Evolutionary conservation across 441 rosid genomes (phyloP).

Genomic region (Jatropha multifida): DNA sequence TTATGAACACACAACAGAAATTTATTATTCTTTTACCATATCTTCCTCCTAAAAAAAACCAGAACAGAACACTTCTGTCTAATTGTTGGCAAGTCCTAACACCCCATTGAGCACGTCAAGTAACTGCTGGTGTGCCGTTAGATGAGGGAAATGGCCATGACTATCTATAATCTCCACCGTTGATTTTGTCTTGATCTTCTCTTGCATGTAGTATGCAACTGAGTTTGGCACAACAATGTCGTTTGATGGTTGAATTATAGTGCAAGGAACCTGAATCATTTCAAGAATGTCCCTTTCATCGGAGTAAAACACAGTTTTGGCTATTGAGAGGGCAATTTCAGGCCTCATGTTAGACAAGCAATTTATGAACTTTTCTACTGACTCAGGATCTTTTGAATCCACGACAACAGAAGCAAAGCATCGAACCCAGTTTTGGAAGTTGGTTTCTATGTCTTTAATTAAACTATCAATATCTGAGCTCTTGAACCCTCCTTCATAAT

Average conservation of each 20-base stretch:
- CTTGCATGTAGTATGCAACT: constrained; percentile 63
- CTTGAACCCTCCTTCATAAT: constrained; percentile 66
- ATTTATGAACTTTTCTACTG: constrained; percentile 29
- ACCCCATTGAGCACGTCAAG: constrained; percentile 37
- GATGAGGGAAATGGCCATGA: constrained; percentile 68
- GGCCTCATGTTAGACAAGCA: constrained; percentile 53
- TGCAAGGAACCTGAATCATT: constrained; percentile 58
- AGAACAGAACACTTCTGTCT: too few species aligned
- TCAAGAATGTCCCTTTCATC: constrained; percentile 61
- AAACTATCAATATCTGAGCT: constrained; percentile 40
- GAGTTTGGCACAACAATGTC: constrained; percentile 63
- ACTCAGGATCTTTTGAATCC: constrained; percentile 44
- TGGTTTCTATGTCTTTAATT: constrained; percentile 43
- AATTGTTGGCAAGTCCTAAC: constrained; percentile 20
- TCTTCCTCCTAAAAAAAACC: neutral
- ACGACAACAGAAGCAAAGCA: constrained; percentile 44
- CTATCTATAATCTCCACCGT: constrained; percentile 52
- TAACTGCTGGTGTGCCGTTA: constrained; percentile 54
- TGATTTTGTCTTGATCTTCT: constrained; percentile 49
- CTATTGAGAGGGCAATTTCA: constrained; percentile 55
- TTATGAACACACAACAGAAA: too few species aligned
- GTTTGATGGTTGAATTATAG: constrained; percentile 50
- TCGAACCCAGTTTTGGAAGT: constrained; percentile 51
- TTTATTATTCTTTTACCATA: too few species aligned
- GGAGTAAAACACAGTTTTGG: constrained; percentile 58